A percentile compares a stretch with the other conserved stretches of the same genome.
These are phyloP conservation scores for Mycena polygramma DNA, from an alignment of 768 basidiomycete species.

Conservation along the genomic window DNA sequence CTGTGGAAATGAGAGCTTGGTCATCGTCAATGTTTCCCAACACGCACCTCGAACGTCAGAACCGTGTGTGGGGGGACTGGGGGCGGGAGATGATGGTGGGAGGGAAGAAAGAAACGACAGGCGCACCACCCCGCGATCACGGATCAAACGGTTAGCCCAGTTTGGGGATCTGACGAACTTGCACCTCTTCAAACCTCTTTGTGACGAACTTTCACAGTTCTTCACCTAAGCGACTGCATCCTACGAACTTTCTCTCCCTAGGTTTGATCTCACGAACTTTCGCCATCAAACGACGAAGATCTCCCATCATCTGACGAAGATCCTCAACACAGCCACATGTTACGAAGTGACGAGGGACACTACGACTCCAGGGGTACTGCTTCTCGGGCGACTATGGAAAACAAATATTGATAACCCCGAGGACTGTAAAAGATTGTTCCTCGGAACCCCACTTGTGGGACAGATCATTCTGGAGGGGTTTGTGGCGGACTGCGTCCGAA, in stretches of 20 bases:
- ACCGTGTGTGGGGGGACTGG: too few relatives aligned
- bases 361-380: conserved; percentile 27
- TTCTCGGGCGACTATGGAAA: conserved; percentile 35
- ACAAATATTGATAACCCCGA: conserved; percentile 45
- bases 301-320: conserved; percentile 22
- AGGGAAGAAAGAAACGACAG: conserved; percentile 19
- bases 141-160: conserved; percentile 16
- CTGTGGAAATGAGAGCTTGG: conserved; percentile 3
- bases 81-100: conserved; percentile 24
- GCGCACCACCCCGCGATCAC: conserved; percentile 7
- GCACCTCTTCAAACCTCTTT: background rate
- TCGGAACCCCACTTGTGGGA: conserved; percentile 43
- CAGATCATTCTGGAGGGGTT: conserved; percentile 44
- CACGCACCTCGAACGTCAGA: background rate
- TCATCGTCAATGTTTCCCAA: conserved; percentile 4
- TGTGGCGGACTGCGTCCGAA: conserved; percentile 43
- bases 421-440: conserved; percentile 42
- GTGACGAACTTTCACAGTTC: conserved; percentile 13
- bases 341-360: conserved; percentile 8
- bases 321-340: too few relatives aligned
- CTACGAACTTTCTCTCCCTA: conserved; percentile 17
- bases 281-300: too few relatives aligned
- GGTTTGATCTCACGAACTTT: conserved; percentile 22
- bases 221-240: conserved; percentile 3
- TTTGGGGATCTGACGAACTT: conserved; percentile 21